These are phyloP conservation scores for Suillus subalutaceus DNA, from an alignment of 768 basidiomycete species.

Conservation along the genomic window DNA sequence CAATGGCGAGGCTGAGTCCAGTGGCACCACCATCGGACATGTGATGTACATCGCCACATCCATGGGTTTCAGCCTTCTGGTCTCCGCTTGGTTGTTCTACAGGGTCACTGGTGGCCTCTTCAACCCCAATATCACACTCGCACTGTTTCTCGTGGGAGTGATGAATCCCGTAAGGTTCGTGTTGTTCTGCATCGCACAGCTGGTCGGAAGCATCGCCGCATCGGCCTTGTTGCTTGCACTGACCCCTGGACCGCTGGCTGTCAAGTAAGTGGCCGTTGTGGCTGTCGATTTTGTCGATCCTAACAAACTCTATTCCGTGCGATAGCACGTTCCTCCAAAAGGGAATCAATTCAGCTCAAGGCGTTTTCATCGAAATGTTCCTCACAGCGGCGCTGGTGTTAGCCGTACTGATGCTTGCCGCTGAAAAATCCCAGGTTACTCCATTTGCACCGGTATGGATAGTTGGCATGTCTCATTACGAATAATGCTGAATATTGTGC, in stretches of 20 bases:
- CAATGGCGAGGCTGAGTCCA: constrained; percentile 36
- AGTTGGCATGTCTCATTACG: not conserved
- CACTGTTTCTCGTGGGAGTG: constrained; percentile 58
- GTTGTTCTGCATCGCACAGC: constrained; percentile 63
- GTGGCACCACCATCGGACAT: constrained; percentile 41
- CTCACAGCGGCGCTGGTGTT: constrained; percentile 60
- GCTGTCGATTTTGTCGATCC: not conserved
- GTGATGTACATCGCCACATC: constrained; percentile 59
- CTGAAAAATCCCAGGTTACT: constrained; percentile 67
- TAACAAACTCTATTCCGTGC: not conserved
- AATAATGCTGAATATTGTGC: not conserved
- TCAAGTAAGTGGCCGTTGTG: constrained; percentile 47
- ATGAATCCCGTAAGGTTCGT: constrained; percentile 59
- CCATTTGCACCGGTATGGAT: constrained; percentile 64
- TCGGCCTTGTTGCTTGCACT: constrained; percentile 57
- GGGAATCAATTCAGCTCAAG: constrained; percentile 56
- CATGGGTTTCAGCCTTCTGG: constrained; percentile 64
- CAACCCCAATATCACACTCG: constrained; percentile 64
- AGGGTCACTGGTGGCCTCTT: constrained; percentile 66
- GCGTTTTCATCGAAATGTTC: constrained; percentile 74
- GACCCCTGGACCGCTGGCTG: constrained; percentile 55
- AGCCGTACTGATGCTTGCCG: constrained; percentile 73
- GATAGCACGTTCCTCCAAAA: constrained; percentile 49
- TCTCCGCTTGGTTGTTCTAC: constrained; percentile 71
- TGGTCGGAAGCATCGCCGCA: constrained; percentile 61